Evolutionary conservation across 1,284 basidiomycete species (phyloP), one percentile per base, ranked within the genome.

Genomic region (Fomitopsis schrenkii): DNA sequence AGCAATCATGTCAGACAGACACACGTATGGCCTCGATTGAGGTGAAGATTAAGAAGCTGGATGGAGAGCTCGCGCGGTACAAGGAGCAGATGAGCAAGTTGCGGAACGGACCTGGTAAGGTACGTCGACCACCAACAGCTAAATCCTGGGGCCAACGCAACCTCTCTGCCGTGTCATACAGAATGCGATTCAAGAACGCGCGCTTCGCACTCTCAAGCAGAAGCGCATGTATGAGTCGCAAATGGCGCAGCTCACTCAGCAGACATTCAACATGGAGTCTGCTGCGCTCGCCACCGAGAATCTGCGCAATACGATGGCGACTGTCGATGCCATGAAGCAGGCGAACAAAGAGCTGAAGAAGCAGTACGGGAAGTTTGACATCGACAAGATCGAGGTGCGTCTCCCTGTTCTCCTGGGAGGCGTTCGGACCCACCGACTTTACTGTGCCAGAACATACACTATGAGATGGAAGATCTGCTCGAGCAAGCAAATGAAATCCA

Each of bases 211-310:
- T 2, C 83, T 99, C 55, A 95, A 95, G 77, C 97, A 99, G 79
- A 98, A 95, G 80, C 86, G 89, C 73, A 89, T 98, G 90, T 97
- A 99, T 78, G 97, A 99, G 75, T 80, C 80, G 15, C 97, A 99
- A 75, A 83, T 98, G 41, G 83, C 86, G 9, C 95, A 98, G 75
- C 83, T 99, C 14, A 83, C 92, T 55, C 97, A 99, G 74, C 97
- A 99, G 76, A 90, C 93, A 26, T 99, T 95, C 81, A 99, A 99
- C 77, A 99, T 99, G 94, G 97, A 99, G 78, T 96, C 94, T 64
- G 93, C 97, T 28, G 87, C 92, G 10, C 88, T 99, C 75, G 91
- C 95, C 17, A 98, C 97, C 4, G 97, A 99, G 77, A 99, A 99
- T 76, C 77, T 99, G 68, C 87, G 95, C 64, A 99, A 98, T 73